Conservation (phyloP, 1,139 yeast species). For the Sugiyamaella pinicola region DNA sequence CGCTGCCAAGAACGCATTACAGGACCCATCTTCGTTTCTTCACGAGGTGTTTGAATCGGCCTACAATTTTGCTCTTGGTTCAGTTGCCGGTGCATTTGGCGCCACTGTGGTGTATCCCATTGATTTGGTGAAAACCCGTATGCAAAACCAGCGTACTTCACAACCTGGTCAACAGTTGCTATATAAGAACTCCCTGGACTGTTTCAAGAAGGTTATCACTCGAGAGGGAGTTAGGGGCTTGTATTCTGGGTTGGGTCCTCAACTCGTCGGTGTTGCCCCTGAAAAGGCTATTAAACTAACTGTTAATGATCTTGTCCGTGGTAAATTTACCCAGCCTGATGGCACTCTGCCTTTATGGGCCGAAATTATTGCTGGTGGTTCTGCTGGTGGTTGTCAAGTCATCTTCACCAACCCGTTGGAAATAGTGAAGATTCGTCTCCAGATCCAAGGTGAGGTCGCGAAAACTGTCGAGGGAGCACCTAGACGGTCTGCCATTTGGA, state of each 20-base stretch:
- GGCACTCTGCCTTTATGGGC: slow-evolving; percentile 64
- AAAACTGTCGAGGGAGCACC: slow-evolving; percentile 43
- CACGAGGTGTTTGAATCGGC: slow-evolving; percentile 71
- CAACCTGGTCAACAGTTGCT: slow-evolving; percentile 54
- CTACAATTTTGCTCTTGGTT: slow-evolving; percentile 87
- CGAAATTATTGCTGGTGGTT: slow-evolving; percentile 86
- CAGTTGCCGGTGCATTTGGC: slow-evolving; percentile 96
- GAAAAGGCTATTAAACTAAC: slow-evolving; percentile 97
- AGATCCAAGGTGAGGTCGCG: slow-evolving; percentile 81
- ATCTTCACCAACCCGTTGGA: slow-evolving; percentile 95
- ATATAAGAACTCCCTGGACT: slow-evolving; percentile 82
- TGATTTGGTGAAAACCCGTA: slow-evolving; percentile 92
- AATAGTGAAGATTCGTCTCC: slow-evolving; percentile 91
- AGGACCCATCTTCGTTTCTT: slow-evolving; percentile 44
- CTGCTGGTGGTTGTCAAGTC: slow-evolving; percentile 97
- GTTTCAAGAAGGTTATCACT: slow-evolving; percentile 73
- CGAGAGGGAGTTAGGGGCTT: slow-evolving; percentile 87
- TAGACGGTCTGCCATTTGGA: slow-evolving; percentile 63
- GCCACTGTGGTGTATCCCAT: slow-evolving; percentile 98
- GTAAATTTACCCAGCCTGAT: slow-evolving; percentile 59
- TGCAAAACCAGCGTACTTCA: slow-evolving; percentile 88
- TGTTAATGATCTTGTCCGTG: slow-evolving; percentile 86
- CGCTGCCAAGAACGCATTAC: slow-evolving; percentile 48
- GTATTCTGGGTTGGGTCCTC: slow-evolving; percentile 93
- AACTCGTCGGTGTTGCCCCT: slow-evolving; percentile 95